Conservation (phyloP, 2,329 filamentous ascomycete species). For the Dactylonectria macrodidyma region DNA sequence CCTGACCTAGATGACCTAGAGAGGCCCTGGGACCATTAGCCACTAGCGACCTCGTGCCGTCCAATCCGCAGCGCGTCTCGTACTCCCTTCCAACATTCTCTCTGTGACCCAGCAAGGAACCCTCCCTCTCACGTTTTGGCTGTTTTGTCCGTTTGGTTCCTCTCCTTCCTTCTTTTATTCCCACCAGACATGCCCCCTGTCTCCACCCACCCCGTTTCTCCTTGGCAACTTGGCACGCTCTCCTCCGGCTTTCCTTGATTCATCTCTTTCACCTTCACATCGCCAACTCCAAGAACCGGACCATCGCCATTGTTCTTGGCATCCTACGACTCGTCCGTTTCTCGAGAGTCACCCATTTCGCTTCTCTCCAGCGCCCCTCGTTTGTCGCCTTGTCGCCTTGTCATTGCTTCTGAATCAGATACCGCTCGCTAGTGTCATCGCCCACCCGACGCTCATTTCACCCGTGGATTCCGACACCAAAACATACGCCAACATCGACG, state of each 20-base stretch:
- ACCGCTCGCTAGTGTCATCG: slow-evolving; percentile 11
- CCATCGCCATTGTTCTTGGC: slow-evolving; percentile 34
- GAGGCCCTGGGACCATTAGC: slow-evolving; percentile 17
- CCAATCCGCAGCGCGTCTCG: slow-evolving; percentile 19
- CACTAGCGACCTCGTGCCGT: slow-evolving; percentile 18
- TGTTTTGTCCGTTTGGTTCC: too few relatives aligned
- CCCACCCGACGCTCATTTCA: slow-evolving; percentile 26
- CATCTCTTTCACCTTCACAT: slow-evolving; percentile 39
- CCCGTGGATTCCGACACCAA: slow-evolving; percentile 16
- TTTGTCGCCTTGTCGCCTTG: slow-evolving; percentile 21
- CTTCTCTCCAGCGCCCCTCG: slow-evolving; percentile 25
- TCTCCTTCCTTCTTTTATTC: neutral
- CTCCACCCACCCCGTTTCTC: slow-evolving; percentile 36
- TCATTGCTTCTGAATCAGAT: neutral
- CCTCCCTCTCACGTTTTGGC: neutral
- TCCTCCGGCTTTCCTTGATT: slow-evolving; percentile 29
- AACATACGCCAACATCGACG: slow-evolving; percentile 16
- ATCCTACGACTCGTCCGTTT: slow-evolving; percentile 8
- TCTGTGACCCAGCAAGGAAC: neutral
- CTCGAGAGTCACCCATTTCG: slow-evolving; percentile 1
- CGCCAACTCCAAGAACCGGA: slow-evolving; percentile 38
- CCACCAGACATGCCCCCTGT: slow-evolving; percentile 26
- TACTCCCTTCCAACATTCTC: slow-evolving; percentile 13
- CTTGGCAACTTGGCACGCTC: slow-evolving; percentile 44
- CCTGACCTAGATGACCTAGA: too few relatives aligned